A percentile compares a stretch with the other conserved stretches of the same genome.
Evolutionary conservation across 345 rosid species (phyloP).

Genomic region (Lumnitzera littorea): DNA sequence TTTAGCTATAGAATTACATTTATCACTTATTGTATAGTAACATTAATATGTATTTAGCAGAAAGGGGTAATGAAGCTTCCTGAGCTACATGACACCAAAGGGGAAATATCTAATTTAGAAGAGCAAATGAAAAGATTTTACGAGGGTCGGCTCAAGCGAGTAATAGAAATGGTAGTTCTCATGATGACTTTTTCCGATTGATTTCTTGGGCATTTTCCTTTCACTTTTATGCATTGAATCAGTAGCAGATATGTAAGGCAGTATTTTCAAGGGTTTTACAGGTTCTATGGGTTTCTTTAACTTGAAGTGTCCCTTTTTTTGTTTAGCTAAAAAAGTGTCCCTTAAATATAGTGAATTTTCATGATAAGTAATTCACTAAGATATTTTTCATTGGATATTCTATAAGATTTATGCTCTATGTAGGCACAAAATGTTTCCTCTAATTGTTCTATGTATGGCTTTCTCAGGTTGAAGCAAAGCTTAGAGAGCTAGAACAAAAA

Average conservation of each 20-base stretch:
- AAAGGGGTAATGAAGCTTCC: constrained; percentile 60
- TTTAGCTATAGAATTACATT: neutral
- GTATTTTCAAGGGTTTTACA: no score
- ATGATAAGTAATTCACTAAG: no score
- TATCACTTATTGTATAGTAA: neutral
- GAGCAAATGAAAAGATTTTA: constrained; percentile 51
- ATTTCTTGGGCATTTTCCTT: neutral
- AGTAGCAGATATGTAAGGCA: no score
- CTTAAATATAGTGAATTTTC: no score
- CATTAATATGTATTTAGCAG: constrained; percentile 19
- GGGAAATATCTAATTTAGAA: constrained; percentile 46
- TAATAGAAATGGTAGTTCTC: constrained; percentile 47
- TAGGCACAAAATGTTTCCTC: no score
- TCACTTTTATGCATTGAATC: neutral
- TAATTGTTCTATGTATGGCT: neutral
- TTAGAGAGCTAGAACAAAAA: constrained; percentile 73
- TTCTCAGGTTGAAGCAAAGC: constrained; percentile 67
- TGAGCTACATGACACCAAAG: constrained; percentile 48
- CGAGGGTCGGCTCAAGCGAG: constrained; percentile 54
- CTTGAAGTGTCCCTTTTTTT: no score
- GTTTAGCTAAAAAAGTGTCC: no score
- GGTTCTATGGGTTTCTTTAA: no score
- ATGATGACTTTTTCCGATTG: neutral
- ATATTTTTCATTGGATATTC: no score
- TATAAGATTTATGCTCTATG: no score